phyloP scores from a whole-genome alignment of 768 basidiomycete species.

The Cubamyces lactineus region DNA sequence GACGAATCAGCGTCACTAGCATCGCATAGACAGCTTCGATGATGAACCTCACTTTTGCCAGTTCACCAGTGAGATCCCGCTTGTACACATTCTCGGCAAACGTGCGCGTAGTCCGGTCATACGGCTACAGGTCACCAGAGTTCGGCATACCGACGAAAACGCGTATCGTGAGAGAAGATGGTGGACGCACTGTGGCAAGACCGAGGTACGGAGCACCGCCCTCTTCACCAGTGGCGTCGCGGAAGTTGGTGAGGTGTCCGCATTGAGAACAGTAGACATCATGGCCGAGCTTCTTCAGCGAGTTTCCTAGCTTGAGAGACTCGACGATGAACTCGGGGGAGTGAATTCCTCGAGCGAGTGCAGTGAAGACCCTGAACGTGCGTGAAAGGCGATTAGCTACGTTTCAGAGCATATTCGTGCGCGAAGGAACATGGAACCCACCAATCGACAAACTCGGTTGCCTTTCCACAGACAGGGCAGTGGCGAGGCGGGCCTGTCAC shows the following conservation, averaged over 20 bases:
- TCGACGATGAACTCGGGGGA: conserved; percentile 21
- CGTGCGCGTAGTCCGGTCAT: conserved; percentile 7
- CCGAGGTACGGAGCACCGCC: conserved; percentile 13
- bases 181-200: conserved; percentile 8
- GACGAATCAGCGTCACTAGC: too few species aligned
- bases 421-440: neutral
- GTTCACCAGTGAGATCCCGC: neutral
- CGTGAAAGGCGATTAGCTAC: too few species aligned
- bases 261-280: conserved; percentile 27
- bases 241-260: conserved; percentile 16
- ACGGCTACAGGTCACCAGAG: neutral
- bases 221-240: conserved; percentile 3
- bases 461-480: conserved; percentile 21
- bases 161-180: too few species aligned
- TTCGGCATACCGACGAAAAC: neutral
- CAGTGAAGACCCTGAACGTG: conserved; percentile 18
- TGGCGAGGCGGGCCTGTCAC: conserved; percentile 7
- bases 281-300: conserved; percentile 19
- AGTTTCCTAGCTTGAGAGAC: conserved; percentile 11
- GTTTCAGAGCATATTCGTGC: neutral
- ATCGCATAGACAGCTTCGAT: too few species aligned
- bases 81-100: conserved; percentile 2
- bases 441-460: conserved; percentile 27
- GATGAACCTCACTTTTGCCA: neutral
- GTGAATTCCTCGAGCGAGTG: conserved; percentile 21